A percentile compares a stretch with the other conserved stretches of the same genome.
Conservation (phyloP, 2,329 filamentous ascomycete species). For the Fusarium heterosporum region DNA sequence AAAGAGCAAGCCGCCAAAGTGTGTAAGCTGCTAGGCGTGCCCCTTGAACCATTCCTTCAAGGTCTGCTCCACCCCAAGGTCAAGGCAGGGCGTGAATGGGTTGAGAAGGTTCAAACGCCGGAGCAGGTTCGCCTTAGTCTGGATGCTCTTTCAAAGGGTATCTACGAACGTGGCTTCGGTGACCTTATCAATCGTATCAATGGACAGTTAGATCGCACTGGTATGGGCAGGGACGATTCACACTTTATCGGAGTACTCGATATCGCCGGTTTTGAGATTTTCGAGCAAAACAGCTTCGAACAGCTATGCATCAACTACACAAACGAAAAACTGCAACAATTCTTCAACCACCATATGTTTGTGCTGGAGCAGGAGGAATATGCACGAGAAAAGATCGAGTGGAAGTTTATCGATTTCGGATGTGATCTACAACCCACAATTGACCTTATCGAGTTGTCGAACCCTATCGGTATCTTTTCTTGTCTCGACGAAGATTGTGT, state of each 20-base stretch:
- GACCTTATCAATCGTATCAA: conserved; percentile 94
- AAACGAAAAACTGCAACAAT: conserved; percentile 98
- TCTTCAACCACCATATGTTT: conserved; percentile 99
- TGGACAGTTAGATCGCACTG: conserved; percentile 86
- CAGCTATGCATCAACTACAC: conserved; percentile 99
- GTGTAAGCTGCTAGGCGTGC: conserved; percentile 86
- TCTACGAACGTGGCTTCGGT: conserved; percentile 96
- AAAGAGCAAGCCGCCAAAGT: conserved; percentile 81
- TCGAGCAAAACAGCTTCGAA: conserved; percentile 98
- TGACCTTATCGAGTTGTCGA: conserved; percentile 93
- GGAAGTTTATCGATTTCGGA: conserved; percentile 99
- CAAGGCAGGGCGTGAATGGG: conserved; percentile 96
- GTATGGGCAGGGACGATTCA: conserved; percentile 85
- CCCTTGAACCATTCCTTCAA: conserved; percentile 85
- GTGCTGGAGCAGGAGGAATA: conserved; percentile 99
- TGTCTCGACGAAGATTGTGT: conserved; percentile 98
- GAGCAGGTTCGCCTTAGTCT: conserved; percentile 93
- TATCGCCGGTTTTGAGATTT: conserved; percentile 99
- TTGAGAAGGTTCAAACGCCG: conserved; percentile 97
- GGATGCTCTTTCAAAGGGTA: conserved; percentile 94
- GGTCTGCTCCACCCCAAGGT: conserved; percentile 92
- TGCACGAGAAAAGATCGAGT: conserved; percentile 96
- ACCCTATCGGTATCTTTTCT: conserved; percentile 98
- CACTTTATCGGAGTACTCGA: conserved; percentile 98
- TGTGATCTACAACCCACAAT: conserved; percentile 97